Evolutionary conservation across 768 basidiomycete genomes (phyloP), one percentile per base, ranked within the genome.

Genomic region (Pulveroboletus sp.): DNA sequence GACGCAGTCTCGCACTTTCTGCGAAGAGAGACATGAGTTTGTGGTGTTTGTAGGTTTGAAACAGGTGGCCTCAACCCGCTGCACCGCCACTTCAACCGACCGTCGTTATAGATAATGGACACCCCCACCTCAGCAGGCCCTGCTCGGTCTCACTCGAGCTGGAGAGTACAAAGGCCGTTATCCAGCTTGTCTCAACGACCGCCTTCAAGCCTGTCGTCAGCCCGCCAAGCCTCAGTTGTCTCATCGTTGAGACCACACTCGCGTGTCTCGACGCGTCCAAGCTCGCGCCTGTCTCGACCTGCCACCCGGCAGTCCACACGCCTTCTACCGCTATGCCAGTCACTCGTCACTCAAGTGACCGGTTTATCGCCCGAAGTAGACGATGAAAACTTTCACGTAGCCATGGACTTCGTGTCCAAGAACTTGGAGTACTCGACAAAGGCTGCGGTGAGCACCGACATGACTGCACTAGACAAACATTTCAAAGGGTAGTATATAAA

Each of bases 401-500:
- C 73, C 0, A 73, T 82, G 17, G 83, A 85, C 41, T 76, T 77
- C 58, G 80, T 77, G 0, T 72, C 78, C 43, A 85, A 76, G 62
- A 78, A 71, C 52, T 49, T 87, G 43, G 87, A 89, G 50, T 69
- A 74, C 42, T 75, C 77, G 1, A 73, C 65, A 32, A 85, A 86
- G 58, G 81, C 76, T 8, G 75, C 79, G 3, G 73, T 74, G 4
- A 77, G 80, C 53, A 69, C 76, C 8, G 83, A 84, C 61, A 76
- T 87, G 69, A 57, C 62, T 8, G 64, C 66, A 7, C 73, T 86
- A 39, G 78, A 83, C 51, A 75, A 72, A 43, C 78, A 78, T 5
- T 59, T 79, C 26, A 59, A 59, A 65, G 80, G 86, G 86, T 87
- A 66, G 45, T 61, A 8, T 56, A 35, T 26, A 38, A 39, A 37